These are phyloP conservation scores for Phaeosphaeria sp. DNA, from an alignment of 2,329 filamentous ascomycete species.

Conservation along the genomic window DNA sequence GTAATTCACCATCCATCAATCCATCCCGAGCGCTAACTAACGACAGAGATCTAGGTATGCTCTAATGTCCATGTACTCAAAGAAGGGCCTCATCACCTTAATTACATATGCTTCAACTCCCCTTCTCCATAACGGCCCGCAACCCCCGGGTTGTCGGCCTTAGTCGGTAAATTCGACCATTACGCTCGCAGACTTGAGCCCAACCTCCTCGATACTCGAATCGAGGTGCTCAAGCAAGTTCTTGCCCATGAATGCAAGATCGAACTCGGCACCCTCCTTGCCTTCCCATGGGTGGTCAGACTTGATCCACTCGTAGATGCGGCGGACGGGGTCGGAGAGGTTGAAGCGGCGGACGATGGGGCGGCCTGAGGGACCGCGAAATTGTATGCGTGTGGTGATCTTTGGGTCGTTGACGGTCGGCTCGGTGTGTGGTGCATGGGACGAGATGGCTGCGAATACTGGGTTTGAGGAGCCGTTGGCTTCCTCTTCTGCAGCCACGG, in stretches of 20 bases:
- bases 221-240: constrained; percentile 82
- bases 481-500: constrained; percentile 18
- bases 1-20: not conserved
- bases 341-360: constrained; percentile 87
- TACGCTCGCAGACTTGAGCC: constrained; percentile 89
- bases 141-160: not conserved
- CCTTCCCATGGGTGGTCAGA: constrained; percentile 79
- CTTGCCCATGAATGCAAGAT: constrained; percentile 85
- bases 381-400: constrained; percentile 86
- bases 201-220: constrained; percentile 77
- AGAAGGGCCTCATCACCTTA: not conserved
- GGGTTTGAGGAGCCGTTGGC: constrained; percentile 47
- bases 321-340: constrained; percentile 75
- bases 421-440: constrained; percentile 76
- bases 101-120: constrained; percentile 2
- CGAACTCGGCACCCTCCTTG: constrained; percentile 79
- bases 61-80: not conserved
- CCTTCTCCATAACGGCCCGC: not conserved
- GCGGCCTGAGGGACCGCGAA: constrained; percentile 73
- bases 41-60: constrained; percentile 2
- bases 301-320: constrained; percentile 97
- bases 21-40: not conserved
- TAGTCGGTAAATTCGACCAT: constrained; percentile 80
- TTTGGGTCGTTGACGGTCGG: constrained; percentile 71
- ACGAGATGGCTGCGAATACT: constrained; percentile 74